Evolutionary conservation across 2,329 filamentous ascomycete species (phyloP), one percentile per base, ranked within the genome.

Genomic region (Chaetomium sp.): DNA sequence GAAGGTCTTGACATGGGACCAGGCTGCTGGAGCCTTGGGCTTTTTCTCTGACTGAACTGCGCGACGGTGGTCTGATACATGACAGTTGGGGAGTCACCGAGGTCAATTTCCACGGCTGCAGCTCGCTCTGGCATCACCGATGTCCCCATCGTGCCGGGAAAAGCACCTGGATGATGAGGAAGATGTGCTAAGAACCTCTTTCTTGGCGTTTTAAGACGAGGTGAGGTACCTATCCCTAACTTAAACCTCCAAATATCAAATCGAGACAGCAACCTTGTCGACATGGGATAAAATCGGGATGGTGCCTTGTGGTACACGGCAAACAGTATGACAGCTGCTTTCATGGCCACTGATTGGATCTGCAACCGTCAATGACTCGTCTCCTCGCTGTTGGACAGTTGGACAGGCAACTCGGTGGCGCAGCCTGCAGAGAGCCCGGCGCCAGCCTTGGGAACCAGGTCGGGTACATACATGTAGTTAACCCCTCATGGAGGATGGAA

Each of bases 341-440:
- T 10, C 12, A 27, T 16, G 38, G 38, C n/a, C 12, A 38, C 21
- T 61, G 50, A 61, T 61, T 61, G 59, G 59, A 35, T 51, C 57
- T 21, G 7, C 57, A 12, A 42, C 29, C 31, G 6, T 53, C 23
- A 27, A 19, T 42, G n/a, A 23, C n/a, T 25, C 50, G 9, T 7
- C n/a, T 21, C 45, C 25, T 47, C 55, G 33, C 38, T 47, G n/a
- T 57, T 57, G 35, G 55, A 27, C 23, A 16, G 21, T 45, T 23
- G 27, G 45, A 47, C 21, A 25, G 35, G 59, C 33, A 54, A 27
- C 25, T 42, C 25, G 9, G 59, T 55, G 59, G 59, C 59, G 59
- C 59, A 61, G 59, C 35, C 25, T 19, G 27, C 35, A 31, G 29
- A 19, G 27, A 35, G 19, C 35, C 35, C 13, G 4, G 13, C 38